Base-by-base conservation (phyloP, 805 yeast species). In the Scheffersomyces stipitis region DNA sequence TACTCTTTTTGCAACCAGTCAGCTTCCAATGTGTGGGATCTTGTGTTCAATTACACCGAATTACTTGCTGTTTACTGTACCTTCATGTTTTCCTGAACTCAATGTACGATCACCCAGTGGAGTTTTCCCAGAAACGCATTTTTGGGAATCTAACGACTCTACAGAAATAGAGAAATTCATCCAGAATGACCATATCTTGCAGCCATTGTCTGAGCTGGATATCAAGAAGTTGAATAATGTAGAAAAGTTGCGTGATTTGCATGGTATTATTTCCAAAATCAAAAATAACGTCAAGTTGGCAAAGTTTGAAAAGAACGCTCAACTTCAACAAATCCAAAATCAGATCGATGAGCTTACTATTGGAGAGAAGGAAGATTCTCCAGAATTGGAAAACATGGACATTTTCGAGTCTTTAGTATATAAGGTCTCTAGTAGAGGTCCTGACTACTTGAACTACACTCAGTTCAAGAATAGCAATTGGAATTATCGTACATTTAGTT, bases 1-100 rank as follows among this genome's bases (percentile, higher is more conserved):
- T 26, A 26, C 24, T 10, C 9, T 20, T 20, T 20, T 20, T 20
- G 24, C 24, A 20, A 10, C 10, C 24, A 7, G 10, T n/a, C n/a
- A n/a, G n/a, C n/a, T n/a, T n/a, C n/a, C 14, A 3, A 78, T 78
- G 85, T 78, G 84, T 65, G 84, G 84, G 2, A 79, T 78, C 9
- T 56, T 78, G 15, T 58, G 70, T n/a, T 20, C 30, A 16, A 37
- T 41, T 15, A 18, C 30, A n/a, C 30, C 20, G 6, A 28, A 12
- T n/a, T n/a, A n/a, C n/a, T n/a, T n/a, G n/a, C n/a, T n/a, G n/a
- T n/a, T n/a, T n/a, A n/a, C n/a, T n/a, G n/a, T n/a, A n/a, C n/a
- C n/a, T n/a, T n/a, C n/a, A n/a, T n/a, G n/a, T n/a, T n/a, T n/a
- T n/a, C n/a, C n/a, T n/a, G n/a, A n/a, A n/a, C n/a, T n/a, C n/a